Conservation (phyloP, 441 rosid species). For the Isatis lusitanica region DNA sequence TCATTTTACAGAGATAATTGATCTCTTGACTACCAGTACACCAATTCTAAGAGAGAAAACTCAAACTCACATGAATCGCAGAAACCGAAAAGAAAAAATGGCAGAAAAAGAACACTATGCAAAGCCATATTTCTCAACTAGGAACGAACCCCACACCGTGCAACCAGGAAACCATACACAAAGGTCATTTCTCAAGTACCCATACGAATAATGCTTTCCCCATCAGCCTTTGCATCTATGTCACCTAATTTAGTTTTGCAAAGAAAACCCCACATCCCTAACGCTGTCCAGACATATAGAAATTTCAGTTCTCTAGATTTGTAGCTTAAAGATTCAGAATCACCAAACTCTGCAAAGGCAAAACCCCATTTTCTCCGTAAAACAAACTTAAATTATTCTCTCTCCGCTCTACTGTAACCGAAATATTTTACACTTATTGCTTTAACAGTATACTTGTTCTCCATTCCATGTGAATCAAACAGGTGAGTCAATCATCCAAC, state of each 20-base stretch:
- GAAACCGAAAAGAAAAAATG: constrained; percentile 4
- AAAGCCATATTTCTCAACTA: neutral
- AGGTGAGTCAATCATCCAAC: neutral
- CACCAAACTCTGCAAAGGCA: neutral
- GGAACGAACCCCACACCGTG: neutral
- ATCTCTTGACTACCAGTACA: neutral
- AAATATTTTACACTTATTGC: neutral
- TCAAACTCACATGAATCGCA: neutral
- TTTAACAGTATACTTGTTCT: neutral
- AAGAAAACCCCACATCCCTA: neutral
- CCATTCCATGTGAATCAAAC: neutral
- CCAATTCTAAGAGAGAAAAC: constrained; percentile 16
- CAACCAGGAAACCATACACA: neutral
- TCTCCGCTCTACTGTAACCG: neutral
- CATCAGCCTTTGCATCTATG: neutral
- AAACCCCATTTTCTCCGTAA: neutral
- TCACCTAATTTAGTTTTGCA: neutral
- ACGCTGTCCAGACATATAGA: neutral
- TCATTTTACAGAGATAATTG: constrained; percentile 5
- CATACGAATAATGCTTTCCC: neutral
- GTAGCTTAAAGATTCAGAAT: constrained; percentile 1
- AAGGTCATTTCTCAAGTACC: neutral
- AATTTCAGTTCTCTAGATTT: neutral
- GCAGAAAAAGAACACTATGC: neutral
- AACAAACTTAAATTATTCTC: neutral